A percentile compares a stretch with the other conserved stretches of the same genome.
phyloP scores from a whole-genome alignment of 169 alveolate species.

The Blepharisma undulans region DNA sequence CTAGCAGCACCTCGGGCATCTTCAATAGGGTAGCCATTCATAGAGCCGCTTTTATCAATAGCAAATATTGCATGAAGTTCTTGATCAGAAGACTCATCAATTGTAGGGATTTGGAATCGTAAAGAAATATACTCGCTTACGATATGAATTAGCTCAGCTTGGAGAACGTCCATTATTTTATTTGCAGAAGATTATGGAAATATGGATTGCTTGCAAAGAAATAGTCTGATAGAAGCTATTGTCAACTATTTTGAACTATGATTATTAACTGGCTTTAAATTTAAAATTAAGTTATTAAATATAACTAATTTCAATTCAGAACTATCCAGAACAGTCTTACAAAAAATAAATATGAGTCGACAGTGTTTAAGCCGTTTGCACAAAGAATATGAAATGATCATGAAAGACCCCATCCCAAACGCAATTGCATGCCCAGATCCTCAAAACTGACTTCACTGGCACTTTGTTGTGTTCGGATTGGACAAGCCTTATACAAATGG shows the following conservation, averaged over 20 bases:
- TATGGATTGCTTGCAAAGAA: not conserved
- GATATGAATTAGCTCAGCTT: slow-evolving; percentile 18
- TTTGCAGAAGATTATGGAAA: not conserved
- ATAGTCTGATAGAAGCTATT: not conserved
- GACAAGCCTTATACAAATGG: slow-evolving; percentile 81
- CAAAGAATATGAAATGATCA: slow-evolving; percentile 42
- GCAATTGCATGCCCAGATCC: slow-evolving; percentile 70
- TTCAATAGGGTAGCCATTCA: slow-evolving; percentile 33
- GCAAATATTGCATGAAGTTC: slow-evolving; percentile 39
- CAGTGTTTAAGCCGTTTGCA: not conserved
- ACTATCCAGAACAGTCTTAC: not conserved
- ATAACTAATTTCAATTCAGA: not conserved
- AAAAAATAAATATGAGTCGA: slow-evolving; percentile 10
- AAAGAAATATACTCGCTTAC: not conserved
- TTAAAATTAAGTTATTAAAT: not conserved
- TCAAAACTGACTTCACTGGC: slow-evolving; percentile 76
- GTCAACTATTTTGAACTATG: too few relatives aligned
- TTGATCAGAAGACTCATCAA: not conserved
- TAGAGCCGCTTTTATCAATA: slow-evolving; percentile 40
- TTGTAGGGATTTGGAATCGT: slow-evolving; percentile 4
- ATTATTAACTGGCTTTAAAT: too few relatives aligned
- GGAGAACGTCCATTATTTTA: not conserved
- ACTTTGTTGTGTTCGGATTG: slow-evolving; percentile 70
- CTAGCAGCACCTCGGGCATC: slow-evolving; percentile 38
- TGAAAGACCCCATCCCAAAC: slow-evolving; percentile 54